Base-by-base conservation (phyloP, 2,329 filamentous ascomycete species). In the Xylariaceae sp. region DNA sequence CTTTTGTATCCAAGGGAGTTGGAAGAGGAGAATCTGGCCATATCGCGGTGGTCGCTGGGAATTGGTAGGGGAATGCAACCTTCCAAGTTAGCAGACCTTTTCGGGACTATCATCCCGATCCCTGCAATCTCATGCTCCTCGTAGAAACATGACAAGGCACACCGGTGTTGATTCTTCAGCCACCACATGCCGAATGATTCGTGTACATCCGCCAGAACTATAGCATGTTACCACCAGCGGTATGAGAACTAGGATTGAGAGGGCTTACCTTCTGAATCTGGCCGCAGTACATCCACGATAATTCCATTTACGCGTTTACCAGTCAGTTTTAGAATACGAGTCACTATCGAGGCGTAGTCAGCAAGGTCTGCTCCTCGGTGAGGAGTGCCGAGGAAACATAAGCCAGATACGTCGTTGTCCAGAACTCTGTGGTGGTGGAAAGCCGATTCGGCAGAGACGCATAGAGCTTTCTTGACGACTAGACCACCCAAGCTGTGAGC, bases 31-130 rank as follows among this genome's bases (percentile, higher is more conserved):
- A 35, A 43, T 23, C 36, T 47, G 22, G 35, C 16, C 17, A 47
- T 47, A 20, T 47, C 45, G n/a, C 45, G 39, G 35, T 35, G 40
- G 12, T 36, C 37, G 27, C 23, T 35, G 22, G 45, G 41, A 20
- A 44, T 44, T 11, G 40, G 22, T 22, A 38, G 37, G 23, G 27
- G 35, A 21, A 40, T 47, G 41, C 36, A 21, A 12, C 35, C 35
- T 27, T 47, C 36, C 16, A 47, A 36, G 5, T 38, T 44, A 8
- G 45, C 45, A 17, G 40, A 39, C 40, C 39, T 27, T 16, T 20
- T 37, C 36, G 36, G 22, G 22, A 14, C 16, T n/a, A 21, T 20
- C 45, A 47, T 44, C 12, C 21, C 20, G 2, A 39, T 20, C n/a
- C 35, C 29, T 20, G 27, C 11, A n/a, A 44, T 14, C 19, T 47